These are phyloP conservation scores for Chlamydomonas sphaeroides DNA, from an alignment of 139 green algal genomes.

Conservation along the genomic window DNA sequence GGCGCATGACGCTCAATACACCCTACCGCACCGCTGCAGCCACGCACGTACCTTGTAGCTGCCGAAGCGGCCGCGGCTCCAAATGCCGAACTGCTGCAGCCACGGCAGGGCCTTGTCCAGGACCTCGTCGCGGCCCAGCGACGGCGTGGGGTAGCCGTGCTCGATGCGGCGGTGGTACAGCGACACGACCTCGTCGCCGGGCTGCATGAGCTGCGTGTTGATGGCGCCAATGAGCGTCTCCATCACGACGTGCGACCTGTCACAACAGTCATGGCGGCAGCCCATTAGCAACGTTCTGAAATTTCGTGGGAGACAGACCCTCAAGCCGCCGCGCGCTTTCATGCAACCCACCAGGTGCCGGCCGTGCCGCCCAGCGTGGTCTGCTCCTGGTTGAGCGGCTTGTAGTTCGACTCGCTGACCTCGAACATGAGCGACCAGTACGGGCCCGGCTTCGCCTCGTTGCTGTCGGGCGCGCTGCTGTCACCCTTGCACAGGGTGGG, in stretches of 20 bases:
- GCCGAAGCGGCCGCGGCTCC: conserved; percentile 89
- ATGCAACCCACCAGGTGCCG: conserved; percentile 52
- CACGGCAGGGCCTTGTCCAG: conserved; percentile 87
- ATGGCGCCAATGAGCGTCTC: conserved; percentile 85
- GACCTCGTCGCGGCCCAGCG: conserved; percentile 78
- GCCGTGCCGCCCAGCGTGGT: conserved; percentile 69
- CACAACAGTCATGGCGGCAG: background rate
- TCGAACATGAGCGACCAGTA: conserved; percentile 98
- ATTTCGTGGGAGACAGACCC: too few relatives aligned
- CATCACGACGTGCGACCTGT: conserved; percentile 75
- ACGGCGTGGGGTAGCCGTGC: conserved; percentile 91
- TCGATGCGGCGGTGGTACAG: conserved; percentile 87
- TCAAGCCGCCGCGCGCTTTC: too few relatives aligned
- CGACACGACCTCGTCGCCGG: conserved; percentile 80
- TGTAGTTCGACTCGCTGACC: conserved; percentile 80
- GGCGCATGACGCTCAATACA: too few relatives aligned
- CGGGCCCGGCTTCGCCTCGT: conserved; percentile 58
- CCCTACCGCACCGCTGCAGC: too few relatives aligned
- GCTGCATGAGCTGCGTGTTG: conserved; percentile 75
- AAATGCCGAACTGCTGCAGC: conserved; percentile 84
- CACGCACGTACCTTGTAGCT: conserved; percentile 89
- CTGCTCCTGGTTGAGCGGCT: conserved; percentile 75
- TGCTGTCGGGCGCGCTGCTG: conserved; percentile 41
- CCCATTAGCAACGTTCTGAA: background rate
- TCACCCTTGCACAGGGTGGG: conserved; percentile 82